Evolutionary conservation across 2,329 filamentous ascomycete species (phyloP), one percentile per base, ranked within the genome.

Genomic region (Malbranchea cinnamomea): DNA sequence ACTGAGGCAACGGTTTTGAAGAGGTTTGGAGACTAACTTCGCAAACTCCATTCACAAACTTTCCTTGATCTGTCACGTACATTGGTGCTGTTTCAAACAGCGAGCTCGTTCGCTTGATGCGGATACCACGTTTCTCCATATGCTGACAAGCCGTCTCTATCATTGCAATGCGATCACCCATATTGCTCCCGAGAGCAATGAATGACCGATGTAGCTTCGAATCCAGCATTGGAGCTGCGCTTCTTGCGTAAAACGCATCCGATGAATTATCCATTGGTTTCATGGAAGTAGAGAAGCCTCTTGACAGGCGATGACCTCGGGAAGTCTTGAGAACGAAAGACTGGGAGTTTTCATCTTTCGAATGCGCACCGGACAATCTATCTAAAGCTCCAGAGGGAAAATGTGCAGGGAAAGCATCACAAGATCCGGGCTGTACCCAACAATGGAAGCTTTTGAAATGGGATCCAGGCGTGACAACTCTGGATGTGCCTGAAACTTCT

Each of bases 71-170:
- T 38, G 79, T 61, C 39, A 94, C 79, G 54, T 98, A 98, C 89
- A 98, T 98, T 13, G 89, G 83, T 44, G 82, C 74, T 3, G 87
- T 98, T 59, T 95, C 84, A 69, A 89, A 98, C 3, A 98, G 63
- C 37, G 74, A 78, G 52, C 87, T 95, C 0, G 87, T 93, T 44
- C 76, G 67, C 45, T 72, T 67, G 22, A 98, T 68, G 31, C 58
- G 70, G 48, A 95, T 82, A 19, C 73, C 74, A 13, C 71, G 64
- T 25, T 64, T 60, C 39, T 80, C 72, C 72, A 98, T 83, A 48
- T 78, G 70, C 25, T 63, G 64, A 50, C 84, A 85, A 1, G 89
- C 87, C 44, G 68, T 65, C 53, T 94, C 84, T 40, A 98, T 91
- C 69, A 78, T 79, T 23, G 65, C 68, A 30, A 93, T 67, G 23